phyloP scores from a whole-genome alignment of 2,329 filamentous ascomycete species.

The Ceratocystis colombiana region DNA sequence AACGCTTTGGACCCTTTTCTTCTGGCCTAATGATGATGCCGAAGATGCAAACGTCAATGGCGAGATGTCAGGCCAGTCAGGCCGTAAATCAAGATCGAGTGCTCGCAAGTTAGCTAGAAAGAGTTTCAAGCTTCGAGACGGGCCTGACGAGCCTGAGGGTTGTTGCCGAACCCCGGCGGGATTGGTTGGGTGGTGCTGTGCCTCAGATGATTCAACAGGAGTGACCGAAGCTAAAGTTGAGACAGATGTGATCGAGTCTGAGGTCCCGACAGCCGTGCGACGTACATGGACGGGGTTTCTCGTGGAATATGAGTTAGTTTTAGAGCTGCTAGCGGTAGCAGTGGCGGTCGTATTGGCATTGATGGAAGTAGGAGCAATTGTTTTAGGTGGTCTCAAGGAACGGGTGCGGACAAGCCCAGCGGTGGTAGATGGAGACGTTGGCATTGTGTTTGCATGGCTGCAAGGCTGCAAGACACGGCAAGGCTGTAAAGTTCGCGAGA shows the following conservation, averaged over 20 bases:
- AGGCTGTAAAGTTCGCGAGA: not conserved
- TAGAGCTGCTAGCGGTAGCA: not conserved
- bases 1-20: conserved; percentile 67
- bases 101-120: conserved; percentile 79
- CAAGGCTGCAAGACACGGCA: conserved; percentile 10
- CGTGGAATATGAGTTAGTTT: not conserved
- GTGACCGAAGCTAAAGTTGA: conserved; percentile 11
- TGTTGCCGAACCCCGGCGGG: not conserved
- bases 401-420: conserved; percentile 20
- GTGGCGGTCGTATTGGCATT: not conserved
- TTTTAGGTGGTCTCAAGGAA: conserved; percentile 21
- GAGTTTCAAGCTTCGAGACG: conserved; percentile 44
- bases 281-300: conserved; percentile 1
- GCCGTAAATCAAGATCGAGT: conserved; percentile 62
- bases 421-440: conserved; percentile 17
- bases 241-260: not conserved
- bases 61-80: conserved; percentile 73
- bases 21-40: conserved; percentile 54
- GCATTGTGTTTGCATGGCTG: conserved; percentile 23
- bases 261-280: conserved; percentile 14
- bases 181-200: not conserved
- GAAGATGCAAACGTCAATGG: conserved; percentile 59
- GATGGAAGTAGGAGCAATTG: conserved; percentile 1
- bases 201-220: conserved; percentile 1
- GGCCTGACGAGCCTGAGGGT: not conserved